phyloP scores from a whole-genome alignment of 352 stramenopile species.

The Blastocystis sp. region DNA sequence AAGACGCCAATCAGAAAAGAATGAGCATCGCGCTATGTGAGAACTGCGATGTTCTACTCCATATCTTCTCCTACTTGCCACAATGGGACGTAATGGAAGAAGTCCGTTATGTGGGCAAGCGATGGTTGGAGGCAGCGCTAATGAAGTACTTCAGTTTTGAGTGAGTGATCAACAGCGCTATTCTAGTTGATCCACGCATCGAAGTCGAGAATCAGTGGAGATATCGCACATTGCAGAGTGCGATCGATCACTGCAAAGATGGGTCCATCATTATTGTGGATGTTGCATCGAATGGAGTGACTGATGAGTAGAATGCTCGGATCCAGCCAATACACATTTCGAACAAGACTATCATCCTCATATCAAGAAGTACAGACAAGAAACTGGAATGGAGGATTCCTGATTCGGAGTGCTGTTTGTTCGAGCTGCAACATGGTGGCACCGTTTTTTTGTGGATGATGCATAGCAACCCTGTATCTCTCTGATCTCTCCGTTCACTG shows the following conservation, averaged over 20 bases:
- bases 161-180: not conserved
- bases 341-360: conserved; percentile 11
- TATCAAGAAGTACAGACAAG: not conserved
- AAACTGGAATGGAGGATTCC: not conserved
- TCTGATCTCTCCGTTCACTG: not conserved
- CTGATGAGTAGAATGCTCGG: not conserved
- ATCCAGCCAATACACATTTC: not conserved
- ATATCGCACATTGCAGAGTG: conserved; percentile 2
- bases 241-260: conserved; percentile 36
- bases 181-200: not conserved
- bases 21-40: not conserved
- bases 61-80: conserved; percentile 12
- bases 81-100: not conserved
- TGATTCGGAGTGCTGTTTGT: not conserved
- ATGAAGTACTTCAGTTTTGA: not conserved
- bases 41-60: conserved; percentile 12
- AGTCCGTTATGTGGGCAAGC: conserved; percentile 5
- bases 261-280: not conserved
- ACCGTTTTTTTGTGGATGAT: not conserved
- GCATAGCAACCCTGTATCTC: not conserved
- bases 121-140: not conserved
- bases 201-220: not conserved
- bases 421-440: not conserved
- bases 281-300: not conserved
- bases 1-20: not conserved